These are phyloP conservation scores for Mikania micrantha DNA, from an alignment of 129 eudicot genomes.

Conservation along the genomic window DNA sequence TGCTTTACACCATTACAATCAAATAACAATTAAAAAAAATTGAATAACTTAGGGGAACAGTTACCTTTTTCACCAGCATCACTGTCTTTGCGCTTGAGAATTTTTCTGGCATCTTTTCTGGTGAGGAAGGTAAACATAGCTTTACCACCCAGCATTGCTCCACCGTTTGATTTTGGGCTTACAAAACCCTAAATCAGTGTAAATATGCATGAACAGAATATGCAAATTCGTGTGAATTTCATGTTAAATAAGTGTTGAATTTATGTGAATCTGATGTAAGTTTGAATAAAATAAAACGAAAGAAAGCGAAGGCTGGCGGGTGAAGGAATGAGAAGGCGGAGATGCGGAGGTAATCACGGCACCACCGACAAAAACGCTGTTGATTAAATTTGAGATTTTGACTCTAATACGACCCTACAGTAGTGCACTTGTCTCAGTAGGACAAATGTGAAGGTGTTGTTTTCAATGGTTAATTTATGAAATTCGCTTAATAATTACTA, in stretches of 20 bases:
- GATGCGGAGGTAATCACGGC: conserved; percentile 34
- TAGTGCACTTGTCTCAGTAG: too few relatives aligned
- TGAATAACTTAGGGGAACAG: background rate
- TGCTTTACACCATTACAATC: background rate
- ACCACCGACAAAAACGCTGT: conserved; percentile 28
- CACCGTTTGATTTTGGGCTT: background rate
- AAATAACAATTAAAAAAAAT: background rate
- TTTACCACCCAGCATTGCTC: conserved; percentile 28
- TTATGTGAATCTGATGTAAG: background rate
- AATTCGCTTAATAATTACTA: too few relatives aligned
- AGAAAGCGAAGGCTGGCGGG: background rate
- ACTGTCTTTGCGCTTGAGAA: conserved; percentile 91
- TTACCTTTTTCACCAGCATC: conserved; percentile 89
- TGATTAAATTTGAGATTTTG: conserved; percentile 8
- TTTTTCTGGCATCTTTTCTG: conserved; percentile 64
- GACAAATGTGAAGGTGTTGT: too few relatives aligned
- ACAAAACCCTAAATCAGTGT: background rate
- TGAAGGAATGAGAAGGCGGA: conserved; percentile 4
- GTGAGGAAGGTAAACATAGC: conserved; percentile 61
- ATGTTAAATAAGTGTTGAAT: background rate
- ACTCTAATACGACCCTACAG: too few relatives aligned
- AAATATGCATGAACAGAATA: background rate
- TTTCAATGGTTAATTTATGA: too few relatives aligned
- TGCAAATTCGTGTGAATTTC: background rate
- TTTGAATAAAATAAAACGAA: background rate